phyloP scores from a whole-genome alignment of 2,329 filamentous ascomycete genomes.

The Venturia oleaginea region DNA sequence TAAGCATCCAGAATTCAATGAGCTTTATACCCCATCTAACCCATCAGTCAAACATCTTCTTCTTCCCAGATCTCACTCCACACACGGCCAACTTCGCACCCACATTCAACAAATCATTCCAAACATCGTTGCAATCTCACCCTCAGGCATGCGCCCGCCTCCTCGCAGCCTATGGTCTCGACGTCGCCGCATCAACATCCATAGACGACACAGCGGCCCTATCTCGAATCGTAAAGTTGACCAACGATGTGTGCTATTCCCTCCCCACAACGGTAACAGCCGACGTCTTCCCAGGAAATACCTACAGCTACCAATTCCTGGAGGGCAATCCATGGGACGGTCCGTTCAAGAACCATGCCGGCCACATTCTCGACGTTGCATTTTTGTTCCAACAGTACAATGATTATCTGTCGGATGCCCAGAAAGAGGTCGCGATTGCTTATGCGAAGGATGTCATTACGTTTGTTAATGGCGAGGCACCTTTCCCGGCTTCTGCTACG shows the following conservation, averaged over 20 bases:
- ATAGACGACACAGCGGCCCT: conserved; percentile 26
- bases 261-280: conserved; percentile 35
- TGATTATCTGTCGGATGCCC: conserved; percentile 20
- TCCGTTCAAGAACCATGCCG: conserved; percentile 25
- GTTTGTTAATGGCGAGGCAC: conserved; percentile 25
- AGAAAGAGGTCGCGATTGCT: conserved; percentile 20
- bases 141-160: conserved; percentile 12
- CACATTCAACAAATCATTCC: background rate
- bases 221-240: conserved; percentile 33
- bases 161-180: conserved; percentile 34
- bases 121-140: background rate
- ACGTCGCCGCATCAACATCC: too few relatives aligned
- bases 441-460: conserved; percentile 26
- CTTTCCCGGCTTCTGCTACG: conserved; percentile 9
- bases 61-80: background rate
- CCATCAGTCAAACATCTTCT: too few relatives aligned
- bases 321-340: conserved; percentile 28
- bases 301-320: conserved; percentile 28
- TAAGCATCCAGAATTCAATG: conserved; percentile 17
- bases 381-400: conserved; percentile 28
- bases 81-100: too few relatives aligned
- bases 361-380: conserved; percentile 27
- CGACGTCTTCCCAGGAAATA: conserved; percentile 22
- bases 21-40: too few relatives aligned
- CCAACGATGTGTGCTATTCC: conserved; percentile 39